phyloP scores from a whole-genome alignment of 768 basidiomycete species.

The Calocybe indica region DNA sequence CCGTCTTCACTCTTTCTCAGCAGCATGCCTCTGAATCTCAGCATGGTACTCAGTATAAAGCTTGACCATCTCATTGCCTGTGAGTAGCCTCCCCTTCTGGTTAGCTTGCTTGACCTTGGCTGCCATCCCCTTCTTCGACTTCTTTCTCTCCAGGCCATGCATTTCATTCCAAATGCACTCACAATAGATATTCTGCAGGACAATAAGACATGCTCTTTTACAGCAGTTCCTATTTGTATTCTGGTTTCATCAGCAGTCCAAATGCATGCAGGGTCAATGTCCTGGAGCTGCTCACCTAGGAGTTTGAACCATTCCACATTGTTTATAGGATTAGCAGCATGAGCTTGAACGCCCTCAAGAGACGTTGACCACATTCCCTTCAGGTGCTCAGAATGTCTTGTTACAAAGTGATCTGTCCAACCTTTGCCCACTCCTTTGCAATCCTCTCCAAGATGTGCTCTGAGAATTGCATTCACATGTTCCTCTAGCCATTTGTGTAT shows the following conservation, averaged over 20 bases:
- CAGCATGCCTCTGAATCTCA: not conserved
- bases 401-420: not conserved
- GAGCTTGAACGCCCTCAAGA: too few species aligned
- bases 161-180: too few species aligned
- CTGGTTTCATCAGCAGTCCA: not conserved
- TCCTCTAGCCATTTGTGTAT: too few species aligned
- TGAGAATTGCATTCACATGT: not conserved
- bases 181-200: conserved; percentile 1
- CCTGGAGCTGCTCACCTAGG: not conserved
- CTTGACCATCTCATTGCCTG: conserved; percentile 14
- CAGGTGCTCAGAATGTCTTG: not conserved
- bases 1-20: not conserved
- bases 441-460: not conserved
- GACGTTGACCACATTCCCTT: not conserved
- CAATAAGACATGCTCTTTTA: not conserved
- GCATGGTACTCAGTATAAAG: conserved; percentile 5
- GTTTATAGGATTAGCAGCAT: not conserved
- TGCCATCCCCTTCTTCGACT: conserved; percentile 1
- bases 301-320: not conserved
- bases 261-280: not conserved
- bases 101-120: conserved; percentile 10
- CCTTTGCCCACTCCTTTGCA: not conserved
- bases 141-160: too few species aligned
- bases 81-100: conserved; percentile 15
- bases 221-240: not conserved